phyloP scores from a whole-genome alignment of 257 asterid genomes.

The Verbascum thapsus region DNA sequence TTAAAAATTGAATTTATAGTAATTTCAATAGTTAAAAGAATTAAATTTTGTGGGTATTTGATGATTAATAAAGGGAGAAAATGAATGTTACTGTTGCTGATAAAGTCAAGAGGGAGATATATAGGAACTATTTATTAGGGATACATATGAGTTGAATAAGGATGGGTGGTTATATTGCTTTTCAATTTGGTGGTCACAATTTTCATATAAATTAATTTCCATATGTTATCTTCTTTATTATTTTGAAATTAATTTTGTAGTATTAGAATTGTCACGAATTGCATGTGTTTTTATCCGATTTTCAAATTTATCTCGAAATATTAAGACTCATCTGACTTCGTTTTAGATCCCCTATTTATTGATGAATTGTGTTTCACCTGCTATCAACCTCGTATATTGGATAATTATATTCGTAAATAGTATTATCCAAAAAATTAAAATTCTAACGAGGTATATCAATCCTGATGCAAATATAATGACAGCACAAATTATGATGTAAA shows the following conservation, averaged over 20 bases:
- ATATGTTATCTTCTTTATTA: constrained; percentile 34
- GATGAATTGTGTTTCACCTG: no score
- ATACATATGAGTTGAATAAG: constrained; percentile 34
- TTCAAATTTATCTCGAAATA: constrained; percentile 3
- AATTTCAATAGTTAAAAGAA: no score
- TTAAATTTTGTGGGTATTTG: constrained; percentile 22
- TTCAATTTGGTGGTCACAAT: constrained; percentile 48
- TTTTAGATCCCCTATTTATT: background rate
- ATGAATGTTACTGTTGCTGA: no score
- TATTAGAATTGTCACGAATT: no score
- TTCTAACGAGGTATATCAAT: no score
- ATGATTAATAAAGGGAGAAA: constrained; percentile 27
- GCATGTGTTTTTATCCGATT: no score
- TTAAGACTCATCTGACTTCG: background rate
- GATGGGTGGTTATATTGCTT: constrained; percentile 55
- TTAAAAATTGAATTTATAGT: background rate
- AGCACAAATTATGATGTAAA: no score
- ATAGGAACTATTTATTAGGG: constrained; percentile 58
- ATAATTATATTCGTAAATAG: no score
- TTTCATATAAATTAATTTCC: constrained; percentile 23
- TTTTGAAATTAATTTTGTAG: background rate
- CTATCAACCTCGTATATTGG: no score
- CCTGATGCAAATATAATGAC: no score
- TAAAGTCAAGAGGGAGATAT: constrained; percentile 48
- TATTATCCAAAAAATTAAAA: no score